Conservation (phyloP, 306 rosid genomes). For the Fragaria vesca region DNA sequence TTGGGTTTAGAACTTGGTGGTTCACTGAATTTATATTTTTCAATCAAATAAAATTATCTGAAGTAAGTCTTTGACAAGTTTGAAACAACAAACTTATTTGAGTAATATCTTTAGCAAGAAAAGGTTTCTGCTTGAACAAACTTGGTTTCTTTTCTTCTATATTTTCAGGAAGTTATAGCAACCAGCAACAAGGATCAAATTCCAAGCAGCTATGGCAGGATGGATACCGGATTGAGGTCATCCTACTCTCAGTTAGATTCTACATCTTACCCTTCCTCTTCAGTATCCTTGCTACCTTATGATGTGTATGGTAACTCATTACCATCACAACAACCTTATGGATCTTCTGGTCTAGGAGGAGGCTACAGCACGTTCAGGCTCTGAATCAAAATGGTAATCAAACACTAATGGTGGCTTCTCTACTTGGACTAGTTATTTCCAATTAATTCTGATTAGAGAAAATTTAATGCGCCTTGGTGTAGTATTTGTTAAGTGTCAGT, state of each 20-base stretch:
- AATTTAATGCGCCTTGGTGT: constrained; percentile 27
- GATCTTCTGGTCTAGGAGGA: constrained; percentile 81
- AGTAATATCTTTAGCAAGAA: background rate
- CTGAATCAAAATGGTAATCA: constrained; percentile 33
- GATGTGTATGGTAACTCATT: constrained; percentile 66
- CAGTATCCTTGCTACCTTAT: constrained; percentile 65
- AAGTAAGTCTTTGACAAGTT: background rate
- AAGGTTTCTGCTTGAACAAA: background rate
- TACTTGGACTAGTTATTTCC: constrained; percentile 26
- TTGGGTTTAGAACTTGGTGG: background rate
- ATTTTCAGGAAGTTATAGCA: constrained; percentile 70
- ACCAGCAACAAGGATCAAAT: constrained; percentile 63
- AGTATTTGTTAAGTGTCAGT: constrained; percentile 33
- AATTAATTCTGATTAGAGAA: constrained; percentile 34
- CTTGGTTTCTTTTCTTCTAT: constrained; percentile 18
- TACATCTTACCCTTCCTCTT: constrained; percentile 58
- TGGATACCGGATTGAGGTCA: constrained; percentile 67
- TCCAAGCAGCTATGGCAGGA: constrained; percentile 56
- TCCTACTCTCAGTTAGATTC: constrained; percentile 64
- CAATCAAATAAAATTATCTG: background rate
- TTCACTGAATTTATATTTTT: background rate
- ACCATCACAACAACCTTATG: constrained; percentile 37
- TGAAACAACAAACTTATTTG: background rate
- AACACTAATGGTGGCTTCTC: constrained; percentile 27
- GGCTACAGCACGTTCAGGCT: constrained; percentile 85